Evolutionary conservation across 495 filamentous ascomycete species (phyloP), one percentile per base, ranked within the genome.

Genomic region (Neurospora hispaniola): DNA sequence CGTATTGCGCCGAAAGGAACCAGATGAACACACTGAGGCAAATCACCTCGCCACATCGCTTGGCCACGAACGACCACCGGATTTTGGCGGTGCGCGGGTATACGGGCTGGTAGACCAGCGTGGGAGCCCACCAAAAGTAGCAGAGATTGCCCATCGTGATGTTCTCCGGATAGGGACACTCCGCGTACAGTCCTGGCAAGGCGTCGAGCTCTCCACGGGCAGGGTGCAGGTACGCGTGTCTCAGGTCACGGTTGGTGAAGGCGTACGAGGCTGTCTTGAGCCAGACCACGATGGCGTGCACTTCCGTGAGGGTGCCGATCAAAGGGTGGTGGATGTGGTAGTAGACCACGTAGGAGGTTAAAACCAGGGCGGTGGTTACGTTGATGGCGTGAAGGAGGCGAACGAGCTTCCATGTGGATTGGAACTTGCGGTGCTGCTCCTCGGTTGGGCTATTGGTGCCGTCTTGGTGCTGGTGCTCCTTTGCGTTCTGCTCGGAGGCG

Each of bases 111-210:
- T 99, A 99, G 70, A 98, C 92, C 27, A 99, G 85, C 0, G 96
- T 99, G 2, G 96, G 96, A 0, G 96, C 96, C 88, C 94, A 93
- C 93, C 96, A 98, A 77, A 98, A 99, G 82, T 98, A 99, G 48
- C 84, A 86, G 7, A 99, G 83, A 79, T 99, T 99, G 6, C 85
- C 78, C 72, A 96, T 84, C 7, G 93, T 97, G 79, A 98, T 91
- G 81, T 98, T 99, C 44, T 85, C 79, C 0, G 96, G 96, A 76
- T 98, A 99, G 0, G 94, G 92, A 75, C 93, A 96, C n/a, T 87
- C 78, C 2, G 84, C 80, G 81, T 99, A 99, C 62, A 98, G 83
- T 11, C 91, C 88, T 0, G 96, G 96, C 1, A 97, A 80, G 10
- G 88, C 85, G 74, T 84, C 84, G 46, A 84, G 79, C 74, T 88